A percentile compares a stretch with the other conserved stretches of the same genome.
Conservation (phyloP, 2,329 filamentous ascomycete species). For the Ophiosphaerella narmari region DNA sequence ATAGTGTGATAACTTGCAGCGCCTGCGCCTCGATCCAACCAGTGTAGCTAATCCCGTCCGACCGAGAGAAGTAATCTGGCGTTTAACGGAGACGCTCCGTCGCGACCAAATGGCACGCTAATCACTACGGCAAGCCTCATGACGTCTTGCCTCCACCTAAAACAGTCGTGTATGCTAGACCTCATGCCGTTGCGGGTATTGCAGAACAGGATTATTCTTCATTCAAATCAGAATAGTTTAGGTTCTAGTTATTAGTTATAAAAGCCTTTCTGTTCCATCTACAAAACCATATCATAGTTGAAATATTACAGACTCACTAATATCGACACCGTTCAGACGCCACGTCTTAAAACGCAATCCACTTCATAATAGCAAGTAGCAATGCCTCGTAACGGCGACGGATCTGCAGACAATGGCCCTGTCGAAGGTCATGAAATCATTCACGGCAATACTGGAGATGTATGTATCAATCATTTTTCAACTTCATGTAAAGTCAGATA, state of each 20-base stretch:
- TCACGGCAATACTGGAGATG: constrained; percentile 45
- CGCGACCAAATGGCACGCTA: constrained; percentile 4
- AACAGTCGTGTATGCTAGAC: constrained; percentile 1
- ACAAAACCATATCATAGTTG: not conserved
- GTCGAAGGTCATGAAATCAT: constrained; percentile 46
- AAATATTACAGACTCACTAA: too few species aligned
- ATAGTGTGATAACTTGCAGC: too few species aligned
- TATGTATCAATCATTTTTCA: constrained; percentile 10
- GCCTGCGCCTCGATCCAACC: not conserved
- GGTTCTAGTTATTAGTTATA: not conserved
- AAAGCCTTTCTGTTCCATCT: not conserved
- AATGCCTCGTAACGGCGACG: constrained; percentile 51
- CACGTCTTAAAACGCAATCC: too few species aligned
- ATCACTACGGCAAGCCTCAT: constrained; percentile 1
- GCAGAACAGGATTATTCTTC: constrained; percentile 4
- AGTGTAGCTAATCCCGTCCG: too few species aligned
- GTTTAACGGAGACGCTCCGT: constrained; percentile 2
- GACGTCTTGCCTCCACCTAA: constrained; percentile 1
- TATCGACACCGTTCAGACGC: too few species aligned
- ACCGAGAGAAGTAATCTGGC: not conserved
- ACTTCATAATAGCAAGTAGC: too few species aligned
- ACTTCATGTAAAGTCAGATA: too few species aligned
- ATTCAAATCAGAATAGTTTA: not conserved
- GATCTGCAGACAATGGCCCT: constrained; percentile 47
- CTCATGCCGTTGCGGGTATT: not conserved